Evolutionary conservation across 352 stramenopile species (phyloP), one percentile per base, ranked within the genome.

Genomic region (Phytophthora megakarya): DNA sequence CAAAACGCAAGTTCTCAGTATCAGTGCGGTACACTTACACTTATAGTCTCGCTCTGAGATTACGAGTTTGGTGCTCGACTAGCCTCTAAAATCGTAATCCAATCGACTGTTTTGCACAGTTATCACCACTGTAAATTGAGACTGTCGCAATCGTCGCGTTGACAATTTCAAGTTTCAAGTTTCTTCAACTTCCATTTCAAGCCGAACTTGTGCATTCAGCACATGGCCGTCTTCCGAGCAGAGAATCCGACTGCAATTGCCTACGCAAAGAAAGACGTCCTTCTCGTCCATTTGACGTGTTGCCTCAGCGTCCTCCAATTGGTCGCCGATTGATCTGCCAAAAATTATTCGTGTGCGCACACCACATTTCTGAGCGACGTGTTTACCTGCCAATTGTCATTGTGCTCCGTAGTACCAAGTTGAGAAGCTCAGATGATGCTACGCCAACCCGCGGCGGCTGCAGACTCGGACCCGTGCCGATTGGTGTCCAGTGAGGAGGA

Each of bases 401-500:
- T 63, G 38, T 58, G 35, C 26, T 55, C 49, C 49, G 8, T 35
- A 5, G 16, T 4, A 49, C 25, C n/a, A 18, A 39, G 33, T 37
- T 21, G 26, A 66, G 42, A 52, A 53, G 43, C 19, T 15, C 11
- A 19, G 13, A 57, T 26, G 45, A 60, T 65, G 55, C 22, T 57
- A 39, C 44, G 8, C 19, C 26, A 54, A 7, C 49, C 25, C 22
- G 10, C 28, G 22, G 18, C 60, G 7, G 37, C 39, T 7, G 3
- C 33, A 1, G 49, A 72, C 11, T 47, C 39, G 22, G 52, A 73
- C 39, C 51, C 68, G 37, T 64, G 59, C 32, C 57, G 55, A 15
- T 46, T 76, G 23, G 72, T 89, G 19, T 66, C 57, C 38, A 79
- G 65, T 49, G 83, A 90, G 40, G 75, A 86, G 16, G 78, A 88